Percentiles rank a stretch among this genome's conserved stretches.
Conservation (phyloP, 108 stramenopile species). For the Cyclotella baltica region DNA sequence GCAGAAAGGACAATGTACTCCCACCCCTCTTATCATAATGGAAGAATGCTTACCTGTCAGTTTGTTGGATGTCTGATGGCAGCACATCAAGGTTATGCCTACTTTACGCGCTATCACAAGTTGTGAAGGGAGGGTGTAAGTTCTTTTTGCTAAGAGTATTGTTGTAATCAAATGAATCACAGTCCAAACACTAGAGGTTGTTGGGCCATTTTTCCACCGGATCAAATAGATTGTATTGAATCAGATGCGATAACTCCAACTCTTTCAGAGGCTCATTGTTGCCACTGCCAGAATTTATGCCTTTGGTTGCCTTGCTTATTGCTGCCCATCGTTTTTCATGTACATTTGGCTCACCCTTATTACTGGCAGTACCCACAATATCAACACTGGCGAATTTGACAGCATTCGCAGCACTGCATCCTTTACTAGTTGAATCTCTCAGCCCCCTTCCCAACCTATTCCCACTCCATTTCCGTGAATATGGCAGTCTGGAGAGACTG, state of each 20-base stretch:
- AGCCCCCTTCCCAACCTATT: too few species aligned
- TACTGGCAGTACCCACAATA: conserved; percentile 73
- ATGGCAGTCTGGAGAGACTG: too few species aligned
- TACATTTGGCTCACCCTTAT: conserved; percentile 92
- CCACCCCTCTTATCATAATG: conserved; percentile 94
- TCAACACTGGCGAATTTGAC: conserved; percentile 70
- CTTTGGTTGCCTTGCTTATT: conserved; percentile 70
- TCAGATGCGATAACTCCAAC: conserved; percentile 92
- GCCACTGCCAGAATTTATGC: conserved; percentile 23
- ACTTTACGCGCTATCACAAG: conserved; percentile 91
- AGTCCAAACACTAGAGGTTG: conserved; percentile 94
- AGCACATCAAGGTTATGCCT: conserved; percentile 92
- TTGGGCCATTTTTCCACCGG: conserved; percentile 97
- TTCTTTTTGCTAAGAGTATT: conserved; percentile 42
- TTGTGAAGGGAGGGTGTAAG: conserved; percentile 91
- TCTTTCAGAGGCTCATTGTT: conserved; percentile 73
- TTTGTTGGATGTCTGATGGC: conserved; percentile 98
- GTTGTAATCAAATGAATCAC: conserved; percentile 59
- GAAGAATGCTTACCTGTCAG: conserved; percentile 97
- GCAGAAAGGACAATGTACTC: too few species aligned
- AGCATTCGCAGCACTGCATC: conserved; percentile 53
- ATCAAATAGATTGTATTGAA: conserved; percentile 94
- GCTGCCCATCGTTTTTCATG: conserved; percentile 92
- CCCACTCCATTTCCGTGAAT: too few species aligned
- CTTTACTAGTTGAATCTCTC: conserved; percentile 73